Conservation (phyloP, 768 basidiomycete species). For the Pisolithus orientalis region DNA sequence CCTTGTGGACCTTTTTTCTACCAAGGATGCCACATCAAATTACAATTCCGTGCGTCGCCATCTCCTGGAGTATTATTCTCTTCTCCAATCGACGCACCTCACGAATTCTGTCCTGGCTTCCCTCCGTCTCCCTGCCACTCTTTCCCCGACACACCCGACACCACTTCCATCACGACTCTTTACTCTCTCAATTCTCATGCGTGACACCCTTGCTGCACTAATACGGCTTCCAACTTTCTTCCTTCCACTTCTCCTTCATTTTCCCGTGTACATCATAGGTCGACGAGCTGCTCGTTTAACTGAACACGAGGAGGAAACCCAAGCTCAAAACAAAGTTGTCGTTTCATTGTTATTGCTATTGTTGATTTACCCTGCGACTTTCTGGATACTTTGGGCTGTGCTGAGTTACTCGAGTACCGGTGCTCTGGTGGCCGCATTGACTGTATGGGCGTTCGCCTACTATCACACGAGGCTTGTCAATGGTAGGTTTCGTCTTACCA, state of each 20-base stretch:
- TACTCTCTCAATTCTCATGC: slow-evolving; percentile 71
- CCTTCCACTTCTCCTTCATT: slow-evolving; percentile 75
- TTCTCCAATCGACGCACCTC: slow-evolving; percentile 73
- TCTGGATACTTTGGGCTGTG: slow-evolving; percentile 81
- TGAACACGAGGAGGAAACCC: slow-evolving; percentile 87
- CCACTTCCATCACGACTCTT: slow-evolving; percentile 75
- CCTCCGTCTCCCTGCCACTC: slow-evolving; percentile 74
- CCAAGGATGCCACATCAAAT: slow-evolving; percentile 53
- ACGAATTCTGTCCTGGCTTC: slow-evolving; percentile 82
- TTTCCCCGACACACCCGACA: slow-evolving; percentile 73
- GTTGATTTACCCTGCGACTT: slow-evolving; percentile 74
- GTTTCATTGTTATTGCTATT: slow-evolving; percentile 74
- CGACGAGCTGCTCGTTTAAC: slow-evolving; percentile 67
- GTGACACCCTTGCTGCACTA: slow-evolving; percentile 66
- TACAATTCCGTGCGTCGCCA: slow-evolving; percentile 56
- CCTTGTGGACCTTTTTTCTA: slow-evolving; percentile 83
- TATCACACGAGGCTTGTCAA: slow-evolving; percentile 88
- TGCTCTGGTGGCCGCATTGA: slow-evolving; percentile 58
- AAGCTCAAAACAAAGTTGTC: slow-evolving; percentile 95
- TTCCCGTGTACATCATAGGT: slow-evolving; percentile 82
- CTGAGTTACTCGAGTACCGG: slow-evolving; percentile 73
- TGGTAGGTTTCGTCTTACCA: slow-evolving; percentile 42
- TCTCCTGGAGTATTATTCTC: slow-evolving; percentile 84
- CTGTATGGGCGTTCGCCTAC: slow-evolving; percentile 71
- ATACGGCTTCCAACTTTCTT: slow-evolving; percentile 85